Base-by-base conservation (phyloP, 495 filamentous ascomycete species). In the Xeromyces bisporus region DNA sequence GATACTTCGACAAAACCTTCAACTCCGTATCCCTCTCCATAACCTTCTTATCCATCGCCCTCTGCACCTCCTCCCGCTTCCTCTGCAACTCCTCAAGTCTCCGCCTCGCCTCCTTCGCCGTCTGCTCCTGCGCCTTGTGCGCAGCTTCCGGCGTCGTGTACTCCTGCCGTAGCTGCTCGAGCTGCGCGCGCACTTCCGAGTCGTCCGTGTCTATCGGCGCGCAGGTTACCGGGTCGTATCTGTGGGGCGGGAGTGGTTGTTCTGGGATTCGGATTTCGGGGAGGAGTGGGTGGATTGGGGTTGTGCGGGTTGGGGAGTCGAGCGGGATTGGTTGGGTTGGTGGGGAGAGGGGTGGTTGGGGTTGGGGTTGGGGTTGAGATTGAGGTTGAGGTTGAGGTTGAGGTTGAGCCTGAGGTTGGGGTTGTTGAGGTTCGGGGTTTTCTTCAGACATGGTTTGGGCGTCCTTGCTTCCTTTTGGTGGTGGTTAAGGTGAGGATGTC, bases 1-100 rank as follows among this genome's bases (percentile, higher is more conserved):
- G 60, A 23, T 49, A 62, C 25, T 64, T 64, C 34, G 55, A 55
- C 0, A 60, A 35, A 10, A 65, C 51, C 32, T 60, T 62, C 46
- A 60, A 45, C 40, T 65, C 60, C 1, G 48, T 58, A 26, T 65
- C 54, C 11, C 55, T 41, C 33, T 62, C 57, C 31, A 59, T 62
- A 17, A 47, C 42, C 38, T 62, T 65, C 41, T 62, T 61, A 29
- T 64, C 58, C 36, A 64, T 53, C 3, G 48, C 48, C 33, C 44
- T 50, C 31, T 64, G 55, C 0, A 61, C 43, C 11, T 62, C 49
- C 20, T 57, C 55, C 28, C 46, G 51, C 38, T 60, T 63, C 34
- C 42, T 43, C 33, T 57, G 50, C 1, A 47, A 43, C 20, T 53
- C 51, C 26, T 60, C 47, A 17, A 65, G 39, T 28, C 44, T 58